Evolutionary conservation across 371 early-diverging fungal species (phyloP).

Genomic region (Lichtheimia ramosa): DNA sequence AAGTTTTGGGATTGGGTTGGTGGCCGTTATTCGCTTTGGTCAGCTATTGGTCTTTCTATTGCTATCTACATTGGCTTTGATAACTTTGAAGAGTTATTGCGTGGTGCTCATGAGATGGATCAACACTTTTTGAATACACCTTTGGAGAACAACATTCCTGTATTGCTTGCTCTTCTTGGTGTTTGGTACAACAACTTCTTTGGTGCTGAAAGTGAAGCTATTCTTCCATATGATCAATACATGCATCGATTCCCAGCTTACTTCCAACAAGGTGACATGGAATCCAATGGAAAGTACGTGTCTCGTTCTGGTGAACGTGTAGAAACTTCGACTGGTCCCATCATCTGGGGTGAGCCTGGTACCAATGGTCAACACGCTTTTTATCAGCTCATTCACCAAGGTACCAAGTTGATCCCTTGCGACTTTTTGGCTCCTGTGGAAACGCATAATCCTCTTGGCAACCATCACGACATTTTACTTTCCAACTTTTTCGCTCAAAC

Average conservation of each 20-base stretch:
- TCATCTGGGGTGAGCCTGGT: constrained; percentile 99
- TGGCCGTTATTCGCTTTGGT: constrained; percentile 99
- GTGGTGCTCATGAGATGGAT: constrained; percentile 97
- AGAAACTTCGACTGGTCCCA: constrained; percentile 90
- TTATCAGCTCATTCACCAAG: constrained; percentile 99
- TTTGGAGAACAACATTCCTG: constrained; percentile 91
- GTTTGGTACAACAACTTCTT: constrained; percentile 98
- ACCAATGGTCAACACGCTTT: constrained; percentile 99
- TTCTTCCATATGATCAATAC: constrained; percentile 99
- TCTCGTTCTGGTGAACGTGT: constrained; percentile 80
- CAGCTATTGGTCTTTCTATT: constrained; percentile 97
- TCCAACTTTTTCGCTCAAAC: constrained; percentile 99
- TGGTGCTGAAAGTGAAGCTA: constrained; percentile 93
- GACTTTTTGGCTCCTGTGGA: constrained; percentile 96
- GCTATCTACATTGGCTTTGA: constrained; percentile 94
- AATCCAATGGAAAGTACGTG: constrained; percentile 98
- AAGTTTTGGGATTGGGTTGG: constrained; percentile 99
- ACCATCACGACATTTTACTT: constrained; percentile 93
- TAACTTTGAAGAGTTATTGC: constrained; percentile 91
- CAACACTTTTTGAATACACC: constrained; percentile 89
- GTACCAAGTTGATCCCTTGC: constrained; percentile 93
- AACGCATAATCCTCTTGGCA: constrained; percentile 84
- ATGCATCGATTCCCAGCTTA: constrained; percentile 96
- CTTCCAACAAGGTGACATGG: constrained; percentile 99
- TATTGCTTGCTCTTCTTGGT: constrained; percentile 91